phyloP scores from a whole-genome alignment of 192 early-diverging fungal genomes.

The Phlyctochytrium bullatum region DNA sequence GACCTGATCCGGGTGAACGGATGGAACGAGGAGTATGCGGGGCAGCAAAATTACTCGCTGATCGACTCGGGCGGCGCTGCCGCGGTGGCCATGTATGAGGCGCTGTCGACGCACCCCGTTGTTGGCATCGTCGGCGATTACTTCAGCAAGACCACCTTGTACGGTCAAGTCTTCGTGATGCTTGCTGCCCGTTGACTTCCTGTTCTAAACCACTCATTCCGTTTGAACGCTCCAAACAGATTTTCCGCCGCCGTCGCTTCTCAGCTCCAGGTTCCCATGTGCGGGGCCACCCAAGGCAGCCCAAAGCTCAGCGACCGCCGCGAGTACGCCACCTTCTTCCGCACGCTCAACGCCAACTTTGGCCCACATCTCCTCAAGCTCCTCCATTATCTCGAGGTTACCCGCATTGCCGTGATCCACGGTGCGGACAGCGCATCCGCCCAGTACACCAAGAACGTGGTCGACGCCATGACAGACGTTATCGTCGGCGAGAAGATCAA shows the following conservation, averaged over 20 bases:
- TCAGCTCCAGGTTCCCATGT: background rate
- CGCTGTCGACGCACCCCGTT: background rate
- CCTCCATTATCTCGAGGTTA: slow-evolving; percentile 10
- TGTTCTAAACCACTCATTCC: no score
- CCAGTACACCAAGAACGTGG: background rate
- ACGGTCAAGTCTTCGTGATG: no score
- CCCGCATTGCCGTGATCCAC: background rate
- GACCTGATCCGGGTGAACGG: background rate
- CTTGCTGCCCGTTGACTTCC: no score
- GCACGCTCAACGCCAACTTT: slow-evolving; percentile 15
- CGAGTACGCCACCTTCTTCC: slow-evolving; percentile 15
- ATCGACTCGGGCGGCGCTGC: background rate
- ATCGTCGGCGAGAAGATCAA: background rate
- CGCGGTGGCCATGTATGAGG: background rate
- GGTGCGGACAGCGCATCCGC: background rate
- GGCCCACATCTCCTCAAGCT: slow-evolving; percentile 14
- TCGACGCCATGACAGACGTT: no score
- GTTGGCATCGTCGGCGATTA: background rate
- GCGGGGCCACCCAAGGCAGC: background rate
- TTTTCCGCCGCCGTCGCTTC: background rate
- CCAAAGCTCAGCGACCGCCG: slow-evolving; percentile 3
- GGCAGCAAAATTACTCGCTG: background rate
- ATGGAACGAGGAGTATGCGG: background rate
- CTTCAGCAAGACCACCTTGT: background rate
- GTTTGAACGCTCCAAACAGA: background rate